phyloP scores from a whole-genome alignment of 2,329 filamentous ascomycete genomes.

The Sclerotinia borealis region DNA sequence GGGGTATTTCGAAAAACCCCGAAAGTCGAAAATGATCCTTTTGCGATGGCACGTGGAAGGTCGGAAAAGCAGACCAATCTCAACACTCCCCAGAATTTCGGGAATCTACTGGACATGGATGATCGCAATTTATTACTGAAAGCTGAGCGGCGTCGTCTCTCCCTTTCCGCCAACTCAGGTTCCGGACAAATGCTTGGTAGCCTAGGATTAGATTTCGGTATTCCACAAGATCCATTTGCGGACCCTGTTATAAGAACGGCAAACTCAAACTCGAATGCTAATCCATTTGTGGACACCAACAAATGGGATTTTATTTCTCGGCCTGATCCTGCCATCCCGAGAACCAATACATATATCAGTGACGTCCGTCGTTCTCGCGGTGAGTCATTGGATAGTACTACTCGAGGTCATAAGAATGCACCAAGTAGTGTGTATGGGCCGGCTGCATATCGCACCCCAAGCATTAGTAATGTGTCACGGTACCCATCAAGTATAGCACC shows the following conservation, averaged over 20 bases:
- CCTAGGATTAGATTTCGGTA: slow-evolving; percentile 26
- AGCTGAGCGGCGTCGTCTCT: slow-evolving; percentile 23
- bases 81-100: slow-evolving; percentile 23
- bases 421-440: slow-evolving; percentile 25
- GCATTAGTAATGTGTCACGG: slow-evolving; percentile 19
- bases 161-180: slow-evolving; percentile 17
- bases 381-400: slow-evolving; percentile 36
- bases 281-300: slow-evolving; percentile 20
- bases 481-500: slow-evolving; percentile 29
- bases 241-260: slow-evolving; percentile 17
- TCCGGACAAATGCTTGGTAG: slow-evolving; percentile 23
- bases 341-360: slow-evolving; percentile 40
- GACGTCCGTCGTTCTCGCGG: slow-evolving; percentile 45
- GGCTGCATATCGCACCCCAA: slow-evolving; percentile 19
- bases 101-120: slow-evolving; percentile 27
- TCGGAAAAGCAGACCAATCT: slow-evolving; percentile 24
- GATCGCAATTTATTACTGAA: slow-evolving; percentile 26
- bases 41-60: slow-evolving; percentile 28
- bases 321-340: slow-evolving; percentile 28
- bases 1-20: slow-evolving; percentile 35
- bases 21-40: slow-evolving; percentile 36
- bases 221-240: slow-evolving; percentile 24
- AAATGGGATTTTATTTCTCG: slow-evolving; percentile 14
- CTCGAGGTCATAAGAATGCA: slow-evolving; percentile 27
- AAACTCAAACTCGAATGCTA: background rate